Evolutionary conservation across 495 filamentous ascomycete genomes (phyloP).

Genomic region (Xylaria nigripes): DNA sequence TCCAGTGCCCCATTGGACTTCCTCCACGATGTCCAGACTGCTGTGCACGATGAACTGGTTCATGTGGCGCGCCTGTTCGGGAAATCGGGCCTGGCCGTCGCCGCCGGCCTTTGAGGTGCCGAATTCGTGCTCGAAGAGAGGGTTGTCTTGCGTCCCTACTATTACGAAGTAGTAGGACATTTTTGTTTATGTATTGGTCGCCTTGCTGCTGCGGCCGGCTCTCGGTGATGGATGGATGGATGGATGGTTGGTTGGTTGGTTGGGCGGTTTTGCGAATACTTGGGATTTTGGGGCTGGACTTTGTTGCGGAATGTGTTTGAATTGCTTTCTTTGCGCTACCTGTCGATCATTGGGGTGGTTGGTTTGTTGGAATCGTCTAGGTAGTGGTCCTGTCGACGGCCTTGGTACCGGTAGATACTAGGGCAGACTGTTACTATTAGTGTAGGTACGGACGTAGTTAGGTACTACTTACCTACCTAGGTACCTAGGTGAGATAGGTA

Average conservation of each 20-base stretch:
- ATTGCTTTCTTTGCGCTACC: slow-evolving; percentile 9
- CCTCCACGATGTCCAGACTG: slow-evolving; percentile 86
- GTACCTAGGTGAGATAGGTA: too few relatives aligned
- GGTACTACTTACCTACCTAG: too few relatives aligned
- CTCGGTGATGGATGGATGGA: too few relatives aligned
- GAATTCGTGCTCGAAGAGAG: slow-evolving; percentile 92
- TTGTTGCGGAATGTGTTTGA: background rate
- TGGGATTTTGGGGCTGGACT: background rate
- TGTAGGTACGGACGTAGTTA: too few relatives aligned
- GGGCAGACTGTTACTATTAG: too few relatives aligned
- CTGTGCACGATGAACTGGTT: slow-evolving; percentile 97
- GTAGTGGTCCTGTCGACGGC: too few relatives aligned
- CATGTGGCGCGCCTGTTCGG: slow-evolving; percentile 77
- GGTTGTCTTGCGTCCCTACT: slow-evolving; percentile 85
- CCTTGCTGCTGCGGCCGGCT: background rate
- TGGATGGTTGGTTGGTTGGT: too few relatives aligned
- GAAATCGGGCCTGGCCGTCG: slow-evolving; percentile 83
- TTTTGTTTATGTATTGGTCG: background rate
- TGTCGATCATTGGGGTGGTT: slow-evolving; percentile 24
- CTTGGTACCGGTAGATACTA: background rate
- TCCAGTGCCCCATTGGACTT: slow-evolving; percentile 80
- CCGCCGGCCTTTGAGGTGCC: slow-evolving; percentile 90
- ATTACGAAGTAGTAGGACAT: slow-evolving; percentile 99
- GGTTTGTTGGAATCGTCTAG: background rate
- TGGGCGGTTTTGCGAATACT: background rate